A percentile compares a stretch with the other conserved stretches of the same genome.
phyloP scores from a whole-genome alignment of 2,329 filamentous ascomycete genomes.

The Trichoderma afroharzianum region DNA sequence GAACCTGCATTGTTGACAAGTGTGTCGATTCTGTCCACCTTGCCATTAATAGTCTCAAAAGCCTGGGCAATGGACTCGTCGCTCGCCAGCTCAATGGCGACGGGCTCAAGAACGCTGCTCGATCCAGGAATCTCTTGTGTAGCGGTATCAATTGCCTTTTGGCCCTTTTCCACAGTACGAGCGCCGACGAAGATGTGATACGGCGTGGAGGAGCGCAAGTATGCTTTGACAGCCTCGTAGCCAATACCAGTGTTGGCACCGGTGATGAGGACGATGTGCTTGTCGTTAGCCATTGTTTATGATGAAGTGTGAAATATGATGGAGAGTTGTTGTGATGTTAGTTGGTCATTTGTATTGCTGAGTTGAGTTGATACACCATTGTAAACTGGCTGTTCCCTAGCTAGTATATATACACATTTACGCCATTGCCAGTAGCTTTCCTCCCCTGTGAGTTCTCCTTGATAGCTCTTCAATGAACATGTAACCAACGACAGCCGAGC shows the following conservation, averaged over 20 bases:
- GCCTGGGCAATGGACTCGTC: conserved; percentile 50
- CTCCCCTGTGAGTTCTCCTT: not conserved
- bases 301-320: not conserved
- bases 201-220: conserved; percentile 43
- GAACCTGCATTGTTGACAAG: conserved; percentile 57
- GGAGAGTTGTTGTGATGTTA: not conserved
- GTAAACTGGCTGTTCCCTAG: not conserved
- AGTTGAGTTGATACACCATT: not conserved
- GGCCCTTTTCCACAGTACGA: conserved; percentile 48
- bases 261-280: conserved; percentile 52
- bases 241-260: conserved; percentile 62
- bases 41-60: conserved; percentile 39
- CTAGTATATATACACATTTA: not conserved
- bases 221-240: conserved; percentile 52
- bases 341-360: not conserved
- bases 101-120: conserved; percentile 39
- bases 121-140: conserved; percentile 38
- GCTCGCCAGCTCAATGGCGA: conserved; percentile 52
- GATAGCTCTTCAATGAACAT: not conserved
- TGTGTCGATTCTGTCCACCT: conserved; percentile 45
- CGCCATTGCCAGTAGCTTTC: not conserved
- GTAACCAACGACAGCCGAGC: not conserved
- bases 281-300: conserved; percentile 23
- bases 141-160: conserved; percentile 42
- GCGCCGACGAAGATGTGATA: conserved; percentile 57